Percentiles rank a stretch among this genome's conserved stretches.
Conservation (phyloP, 2,329 filamentous ascomycete genomes). For the Nannizziopsis arthrosporioides region DNA sequence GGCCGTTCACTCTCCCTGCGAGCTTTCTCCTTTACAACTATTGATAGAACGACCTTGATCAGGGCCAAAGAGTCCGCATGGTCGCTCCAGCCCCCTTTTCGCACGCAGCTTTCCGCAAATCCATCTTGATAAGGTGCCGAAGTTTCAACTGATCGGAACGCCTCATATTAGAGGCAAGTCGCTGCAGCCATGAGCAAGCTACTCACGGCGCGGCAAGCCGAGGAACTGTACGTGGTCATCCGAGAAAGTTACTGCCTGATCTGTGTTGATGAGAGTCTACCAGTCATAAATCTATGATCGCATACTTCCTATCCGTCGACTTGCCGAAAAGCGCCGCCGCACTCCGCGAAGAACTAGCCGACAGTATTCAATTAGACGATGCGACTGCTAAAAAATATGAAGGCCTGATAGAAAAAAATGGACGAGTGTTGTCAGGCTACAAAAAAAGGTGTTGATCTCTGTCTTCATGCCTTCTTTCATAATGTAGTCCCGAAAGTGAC, state of each 20-base stretch:
- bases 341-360: conserved; percentile 64
- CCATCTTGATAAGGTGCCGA: no score
- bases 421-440: conserved; percentile 86
- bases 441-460: conserved; percentile 68
- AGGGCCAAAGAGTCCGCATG: no score
- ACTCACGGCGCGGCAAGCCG: conserved; percentile 68
- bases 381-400: conserved; percentile 88
- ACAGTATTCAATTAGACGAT: conserved; percentile 58
- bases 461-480: neutral
- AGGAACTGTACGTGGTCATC: conserved; percentile 28
- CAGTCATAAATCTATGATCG: conserved; percentile 88
- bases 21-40: no score
- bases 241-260: neutral
- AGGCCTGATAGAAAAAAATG: conserved; percentile 93
- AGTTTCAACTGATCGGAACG: no score
- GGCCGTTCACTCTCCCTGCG: no score
- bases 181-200: conserved; percentile 54
- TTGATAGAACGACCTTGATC: no score
- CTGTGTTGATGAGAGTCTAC: conserved; percentile 5
- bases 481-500: neutral
- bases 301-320: conserved; percentile 67
- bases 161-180: no score
- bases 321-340: conserved; percentile 58
- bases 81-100: no score
- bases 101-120: no score